Evolutionary conservation across 2,329 filamentous ascomycete genomes (phyloP).

Genomic region (Rhexocercosporidium sp.): DNA sequence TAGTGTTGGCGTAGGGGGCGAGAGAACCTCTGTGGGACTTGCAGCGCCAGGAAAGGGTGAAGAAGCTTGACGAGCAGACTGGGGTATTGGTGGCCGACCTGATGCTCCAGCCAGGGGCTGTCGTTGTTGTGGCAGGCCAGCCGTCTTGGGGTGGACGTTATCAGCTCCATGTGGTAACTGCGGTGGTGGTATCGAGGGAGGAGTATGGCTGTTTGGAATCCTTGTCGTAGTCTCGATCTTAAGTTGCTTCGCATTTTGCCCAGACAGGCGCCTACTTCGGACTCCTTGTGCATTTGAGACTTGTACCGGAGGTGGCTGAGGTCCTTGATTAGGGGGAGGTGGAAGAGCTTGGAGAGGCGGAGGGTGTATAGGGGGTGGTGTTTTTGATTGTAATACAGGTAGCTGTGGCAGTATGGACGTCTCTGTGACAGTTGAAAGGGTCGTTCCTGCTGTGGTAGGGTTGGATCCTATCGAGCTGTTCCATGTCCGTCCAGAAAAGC

Average conservation of each 20-base stretch:
- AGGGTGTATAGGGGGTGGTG: slow-evolving; percentile 32
- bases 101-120: slow-evolving; percentile 22
- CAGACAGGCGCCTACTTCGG: slow-evolving; percentile 78
- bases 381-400: slow-evolving; percentile 35
- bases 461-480: slow-evolving; percentile 79
- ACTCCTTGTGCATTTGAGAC: slow-evolving; percentile 55
- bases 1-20: slow-evolving; percentile 42
- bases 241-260: slow-evolving; percentile 78
- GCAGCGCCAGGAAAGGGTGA: slow-evolving; percentile 34
- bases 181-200: slow-evolving; percentile 38
- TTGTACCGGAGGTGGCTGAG: slow-evolving; percentile 50
- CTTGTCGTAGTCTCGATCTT: slow-evolving; percentile 79
- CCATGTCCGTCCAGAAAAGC: slow-evolving; percentile 78
- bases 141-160: slow-evolving; percentile 36
- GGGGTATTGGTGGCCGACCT: slow-evolving; percentile 33
- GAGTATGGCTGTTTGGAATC: slow-evolving; percentile 23
- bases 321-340: slow-evolving; percentile 49
- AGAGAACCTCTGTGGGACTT: slow-evolving; percentile 35
- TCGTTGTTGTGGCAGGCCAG: slow-evolving; percentile 32
- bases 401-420: slow-evolving; percentile 36
- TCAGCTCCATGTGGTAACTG: slow-evolving; percentile 26
- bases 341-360: slow-evolving; percentile 39
- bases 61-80: slow-evolving; percentile 37
- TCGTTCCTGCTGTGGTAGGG: slow-evolving; percentile 69
- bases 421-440: slow-evolving; percentile 76